A percentile compares a stretch with the other conserved stretches of the same genome.
Conservation (phyloP, 2,329 filamentous ascomycete genomes). For the Penicillium sp. region DNA sequence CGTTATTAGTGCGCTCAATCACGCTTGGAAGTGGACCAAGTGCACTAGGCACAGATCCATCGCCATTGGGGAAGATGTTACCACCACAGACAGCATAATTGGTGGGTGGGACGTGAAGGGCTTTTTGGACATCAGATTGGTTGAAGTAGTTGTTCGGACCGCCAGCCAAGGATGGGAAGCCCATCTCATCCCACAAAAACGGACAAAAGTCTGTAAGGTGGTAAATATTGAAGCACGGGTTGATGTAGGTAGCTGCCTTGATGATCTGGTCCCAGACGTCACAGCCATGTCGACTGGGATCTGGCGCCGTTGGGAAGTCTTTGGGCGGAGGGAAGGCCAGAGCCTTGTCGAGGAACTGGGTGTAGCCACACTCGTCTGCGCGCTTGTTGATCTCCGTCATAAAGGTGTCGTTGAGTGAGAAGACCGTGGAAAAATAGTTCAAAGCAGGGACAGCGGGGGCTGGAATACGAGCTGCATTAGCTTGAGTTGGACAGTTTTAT, state of each 20-base stretch:
- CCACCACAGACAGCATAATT: conserved; percentile 47
- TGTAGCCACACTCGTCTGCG: conserved; percentile 49
- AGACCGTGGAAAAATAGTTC: conserved; percentile 43
- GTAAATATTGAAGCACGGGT: conserved; percentile 80
- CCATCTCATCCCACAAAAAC: conserved; percentile 65
- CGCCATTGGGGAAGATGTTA: conserved; percentile 49
- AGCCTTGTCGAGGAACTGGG: conserved; percentile 45
- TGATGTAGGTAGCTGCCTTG: conserved; percentile 57
- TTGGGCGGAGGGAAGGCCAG: conserved; percentile 69
- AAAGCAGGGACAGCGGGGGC: conserved; percentile 46
- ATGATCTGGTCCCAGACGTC: conserved; percentile 59
- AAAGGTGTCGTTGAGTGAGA: conserved; percentile 47
- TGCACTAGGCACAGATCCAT: conserved; percentile 48
- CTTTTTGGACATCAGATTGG: conserved; percentile 66
- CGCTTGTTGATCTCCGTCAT: conserved; percentile 40
- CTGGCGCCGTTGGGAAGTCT: conserved; percentile 56
- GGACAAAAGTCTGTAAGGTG: conserved; percentile 73
- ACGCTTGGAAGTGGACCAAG: conserved; percentile 61
- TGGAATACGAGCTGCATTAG: conserved; percentile 8
- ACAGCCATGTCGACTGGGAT: conserved; percentile 53
- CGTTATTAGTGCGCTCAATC: conserved; percentile 72
- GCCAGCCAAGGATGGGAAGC: conserved; percentile 66
- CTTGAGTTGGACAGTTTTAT: not conserved
- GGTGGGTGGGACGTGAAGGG: conserved; percentile 60
- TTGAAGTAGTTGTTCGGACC: conserved; percentile 69